Percentiles rank a stretch among this genome's conserved stretches.
Conservation (phyloP, 441 rosid species). For the Hura crepitans region DNA sequence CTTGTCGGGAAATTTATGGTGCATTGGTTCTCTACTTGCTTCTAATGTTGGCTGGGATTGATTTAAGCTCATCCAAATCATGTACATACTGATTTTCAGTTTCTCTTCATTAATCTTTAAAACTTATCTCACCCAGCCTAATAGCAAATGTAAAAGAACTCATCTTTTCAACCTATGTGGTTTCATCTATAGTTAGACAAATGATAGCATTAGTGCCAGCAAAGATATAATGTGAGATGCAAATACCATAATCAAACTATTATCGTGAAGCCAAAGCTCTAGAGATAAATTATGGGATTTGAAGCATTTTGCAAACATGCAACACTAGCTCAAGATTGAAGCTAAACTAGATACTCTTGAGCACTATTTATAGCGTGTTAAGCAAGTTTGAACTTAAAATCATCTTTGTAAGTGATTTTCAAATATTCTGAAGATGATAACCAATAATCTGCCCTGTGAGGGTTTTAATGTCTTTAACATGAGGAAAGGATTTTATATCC, state of each 20-base stretch:
- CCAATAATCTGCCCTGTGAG: too few relatives aligned
- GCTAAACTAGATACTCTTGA: neutral
- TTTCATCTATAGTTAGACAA: neutral
- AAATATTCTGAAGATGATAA: neutral
- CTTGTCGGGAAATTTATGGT: neutral
- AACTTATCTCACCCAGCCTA: neutral
- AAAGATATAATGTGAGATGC: neutral
- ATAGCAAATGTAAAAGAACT: neutral
- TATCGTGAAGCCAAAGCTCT: neutral
- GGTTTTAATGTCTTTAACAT: neutral
- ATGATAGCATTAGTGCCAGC: neutral
- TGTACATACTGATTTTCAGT: neutral
- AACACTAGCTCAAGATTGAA: neutral
- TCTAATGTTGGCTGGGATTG: neutral
- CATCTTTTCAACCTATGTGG: neutral
- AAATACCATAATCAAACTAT: neutral
- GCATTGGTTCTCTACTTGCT: too few relatives aligned
- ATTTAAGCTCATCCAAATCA: too few relatives aligned
- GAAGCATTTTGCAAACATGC: neutral
- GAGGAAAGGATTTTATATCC: neutral
- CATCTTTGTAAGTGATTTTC: neutral
- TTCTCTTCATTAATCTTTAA: neutral
- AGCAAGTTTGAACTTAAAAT: neutral
- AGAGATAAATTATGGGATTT: neutral
- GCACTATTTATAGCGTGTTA: neutral